Evolutionary conservation across 192 early-diverging fungal genomes (phyloP).

Genomic region (Coemansia sp.): DNA sequence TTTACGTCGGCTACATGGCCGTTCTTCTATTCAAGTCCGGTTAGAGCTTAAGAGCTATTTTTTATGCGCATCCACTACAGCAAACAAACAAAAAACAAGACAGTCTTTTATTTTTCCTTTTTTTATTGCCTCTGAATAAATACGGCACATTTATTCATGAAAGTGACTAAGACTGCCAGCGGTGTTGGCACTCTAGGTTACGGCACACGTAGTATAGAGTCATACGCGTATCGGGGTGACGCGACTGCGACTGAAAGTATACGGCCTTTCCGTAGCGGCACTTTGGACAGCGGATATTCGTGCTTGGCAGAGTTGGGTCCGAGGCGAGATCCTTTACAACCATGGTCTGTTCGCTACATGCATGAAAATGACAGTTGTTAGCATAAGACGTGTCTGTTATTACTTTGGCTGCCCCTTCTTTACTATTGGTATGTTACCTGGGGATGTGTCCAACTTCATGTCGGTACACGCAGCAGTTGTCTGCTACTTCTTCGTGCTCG

Average conservation of each 20-base stretch:
- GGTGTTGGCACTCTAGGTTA: conserved; percentile 68
- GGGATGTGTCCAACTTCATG: conserved; percentile 70
- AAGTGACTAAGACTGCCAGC: conserved; percentile 62
- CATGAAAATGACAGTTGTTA: not conserved
- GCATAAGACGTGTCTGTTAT: not conserved
- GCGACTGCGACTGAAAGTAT: conserved; percentile 78
- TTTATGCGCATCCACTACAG: conserved; percentile 1
- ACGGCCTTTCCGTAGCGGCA: conserved; percentile 69
- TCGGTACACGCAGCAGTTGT: conserved; percentile 74
- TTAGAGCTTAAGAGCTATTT: conserved; percentile 35
- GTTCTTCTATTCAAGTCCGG: conserved; percentile 95
- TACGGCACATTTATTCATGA: not conserved
- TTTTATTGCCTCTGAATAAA: conserved; percentile 12
- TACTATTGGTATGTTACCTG: conserved; percentile 25
- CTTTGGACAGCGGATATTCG: conserved; percentile 62
- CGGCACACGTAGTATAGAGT: conserved; percentile 81
- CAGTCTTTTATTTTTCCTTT: conserved; percentile 12
- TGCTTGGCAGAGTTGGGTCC: conserved; percentile 78
- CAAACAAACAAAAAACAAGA: not conserved
- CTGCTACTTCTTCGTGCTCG: conserved; percentile 70
- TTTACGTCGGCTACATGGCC: conserved; percentile 93
- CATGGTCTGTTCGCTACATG: conserved; percentile 69
- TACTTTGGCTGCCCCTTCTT: not conserved
- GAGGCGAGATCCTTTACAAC: conserved; percentile 73
- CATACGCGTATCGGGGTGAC: conserved; percentile 75